Evolutionary conservation across 2,329 filamentous ascomycete genomes (phyloP).

Genomic region (Aspergillus sp.): DNA sequence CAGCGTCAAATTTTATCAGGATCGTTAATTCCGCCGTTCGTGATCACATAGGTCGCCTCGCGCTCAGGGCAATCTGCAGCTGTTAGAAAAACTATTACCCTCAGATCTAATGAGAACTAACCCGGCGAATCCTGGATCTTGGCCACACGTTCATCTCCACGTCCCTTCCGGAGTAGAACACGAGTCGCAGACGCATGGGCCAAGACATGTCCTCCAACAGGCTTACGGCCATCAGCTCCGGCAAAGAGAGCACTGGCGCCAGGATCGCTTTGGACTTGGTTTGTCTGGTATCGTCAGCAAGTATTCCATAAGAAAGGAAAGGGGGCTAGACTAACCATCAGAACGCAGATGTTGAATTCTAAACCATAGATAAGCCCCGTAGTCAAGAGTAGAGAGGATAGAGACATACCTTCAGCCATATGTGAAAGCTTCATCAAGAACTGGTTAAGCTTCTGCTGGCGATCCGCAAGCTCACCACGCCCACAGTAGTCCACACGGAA

Average conservation of each 20-base stretch:
- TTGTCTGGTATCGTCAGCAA: conserved; percentile 44
- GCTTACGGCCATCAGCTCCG: conserved; percentile 61
- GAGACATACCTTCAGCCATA: conserved; percentile 52
- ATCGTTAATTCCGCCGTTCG: conserved; percentile 61
- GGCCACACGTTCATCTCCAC: conserved; percentile 63
- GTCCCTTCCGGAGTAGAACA: conserved; percentile 59
- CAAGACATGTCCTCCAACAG: conserved; percentile 61
- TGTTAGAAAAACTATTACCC: conserved; percentile 8
- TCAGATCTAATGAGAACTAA: conserved; percentile 23
- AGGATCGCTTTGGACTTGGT: conserved; percentile 65
- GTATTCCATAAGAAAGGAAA: not conserved
- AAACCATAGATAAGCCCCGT: not conserved
- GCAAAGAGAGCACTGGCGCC: conserved; percentile 62
- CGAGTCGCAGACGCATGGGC: conserved; percentile 63
- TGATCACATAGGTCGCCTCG: conserved; percentile 65
- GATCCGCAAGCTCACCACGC: conserved; percentile 60
- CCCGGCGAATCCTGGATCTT: conserved; percentile 63
- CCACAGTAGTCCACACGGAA: conserved; percentile 63
- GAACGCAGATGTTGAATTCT: conserved; percentile 62
- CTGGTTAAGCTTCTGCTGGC: conserved; percentile 61
- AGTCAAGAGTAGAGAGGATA: not conserved
- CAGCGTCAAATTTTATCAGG: conserved; percentile 48
- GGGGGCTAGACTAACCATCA: conserved; percentile 44
- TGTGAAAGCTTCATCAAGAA: conserved; percentile 58
- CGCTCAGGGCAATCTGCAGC: conserved; percentile 57